Percentiles rank a stretch among this genome's conserved stretches.
phyloP scores from a whole-genome alignment of 2,329 filamentous ascomycete genomes.

The Neonectria hederae region DNA sequence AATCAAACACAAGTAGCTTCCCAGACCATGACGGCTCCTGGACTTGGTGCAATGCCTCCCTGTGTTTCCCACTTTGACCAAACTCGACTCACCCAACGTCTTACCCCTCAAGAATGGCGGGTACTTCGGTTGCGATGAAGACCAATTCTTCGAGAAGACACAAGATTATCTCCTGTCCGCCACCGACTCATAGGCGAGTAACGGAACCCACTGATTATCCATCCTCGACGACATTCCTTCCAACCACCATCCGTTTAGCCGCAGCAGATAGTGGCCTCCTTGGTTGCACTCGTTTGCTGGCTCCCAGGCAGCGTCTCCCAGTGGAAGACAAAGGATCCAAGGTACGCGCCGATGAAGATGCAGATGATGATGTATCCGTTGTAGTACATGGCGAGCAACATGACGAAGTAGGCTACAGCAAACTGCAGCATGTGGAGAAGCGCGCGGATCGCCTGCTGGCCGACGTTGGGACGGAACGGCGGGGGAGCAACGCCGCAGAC shows the following conservation, averaged over 20 bases:
- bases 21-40: too few relatives aligned
- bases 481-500: slow-evolving; percentile 36
- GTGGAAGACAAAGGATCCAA: slow-evolving; percentile 78
- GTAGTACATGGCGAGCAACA: slow-evolving; percentile 68
- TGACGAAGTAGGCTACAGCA: slow-evolving; percentile 80
- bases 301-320: slow-evolving; percentile 65
- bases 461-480: slow-evolving; percentile 64
- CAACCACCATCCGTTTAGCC: slow-evolving; percentile 39
- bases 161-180: background rate
- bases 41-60: background rate
- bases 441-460: slow-evolving; percentile 74
- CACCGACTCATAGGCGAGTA: too few relatives aligned
- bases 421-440: slow-evolving; percentile 76
- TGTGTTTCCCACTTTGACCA: background rate
- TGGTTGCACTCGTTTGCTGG: slow-evolving; percentile 47
- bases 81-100: background rate
- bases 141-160: background rate
- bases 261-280: slow-evolving; percentile 54
- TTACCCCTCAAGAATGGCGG: background rate
- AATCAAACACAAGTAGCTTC: background rate
- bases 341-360: slow-evolving; percentile 78
- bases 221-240: background rate
- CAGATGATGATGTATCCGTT: slow-evolving; percentile 82
- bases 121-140: too few relatives aligned
- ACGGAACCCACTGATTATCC: background rate